phyloP scores from a whole-genome alignment of 129 eudicot species.

The Silybum marianum region DNA sequence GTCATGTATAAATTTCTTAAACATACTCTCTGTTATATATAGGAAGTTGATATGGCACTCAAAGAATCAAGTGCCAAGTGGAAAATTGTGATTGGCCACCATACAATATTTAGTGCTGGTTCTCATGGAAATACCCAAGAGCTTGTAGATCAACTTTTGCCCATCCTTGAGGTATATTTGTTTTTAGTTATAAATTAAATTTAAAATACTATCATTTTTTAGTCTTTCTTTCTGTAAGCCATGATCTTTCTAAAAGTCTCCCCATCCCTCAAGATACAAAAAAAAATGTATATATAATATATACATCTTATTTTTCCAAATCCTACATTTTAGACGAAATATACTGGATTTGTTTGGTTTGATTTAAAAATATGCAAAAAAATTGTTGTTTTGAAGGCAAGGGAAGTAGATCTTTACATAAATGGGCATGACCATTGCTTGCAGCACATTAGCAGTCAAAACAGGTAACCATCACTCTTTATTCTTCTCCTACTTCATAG shows the following conservation, averaged over 20 bases:
- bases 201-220: too few species aligned
- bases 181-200: neutral
- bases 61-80: conserved; percentile 73
- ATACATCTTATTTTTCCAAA: too few species aligned
- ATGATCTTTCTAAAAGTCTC: neutral
- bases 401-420: conserved; percentile 70
- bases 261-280: neutral
- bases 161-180: conserved; percentile 64
- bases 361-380: too few species aligned
- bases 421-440: conserved; percentile 94
- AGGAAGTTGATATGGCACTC: conserved; percentile 72
- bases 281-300: too few species aligned
- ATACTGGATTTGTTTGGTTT: neutral
- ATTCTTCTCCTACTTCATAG: too few species aligned
- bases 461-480: conserved; percentile 42
- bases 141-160: conserved; percentile 64
- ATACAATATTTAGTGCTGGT: conserved; percentile 70
- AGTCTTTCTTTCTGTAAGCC: too few species aligned
- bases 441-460: conserved; percentile 59
- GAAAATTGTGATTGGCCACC: conserved; percentile 90
- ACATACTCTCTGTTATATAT: neutral
- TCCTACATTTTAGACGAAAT: neutral
- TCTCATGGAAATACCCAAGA: conserved; percentile 70
- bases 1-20: too few species aligned
- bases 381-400: conserved; percentile 57